Base-by-base conservation (phyloP, 768 basidiomycete species). In the Tephrocybe sp. region DNA sequence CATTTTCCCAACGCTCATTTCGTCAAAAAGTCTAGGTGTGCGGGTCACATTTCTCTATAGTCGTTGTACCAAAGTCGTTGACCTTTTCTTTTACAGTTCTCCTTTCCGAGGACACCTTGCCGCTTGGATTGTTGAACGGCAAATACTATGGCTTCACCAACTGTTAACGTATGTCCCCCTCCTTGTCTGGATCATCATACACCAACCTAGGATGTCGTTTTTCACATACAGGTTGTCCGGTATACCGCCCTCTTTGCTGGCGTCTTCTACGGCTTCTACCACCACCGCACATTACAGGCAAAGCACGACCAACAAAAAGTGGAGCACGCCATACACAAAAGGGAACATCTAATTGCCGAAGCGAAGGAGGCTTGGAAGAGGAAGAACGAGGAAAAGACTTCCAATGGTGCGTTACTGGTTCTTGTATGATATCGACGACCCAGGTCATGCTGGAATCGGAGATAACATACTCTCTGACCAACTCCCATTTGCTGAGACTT, bases 311-410 rank as follows among this genome's bases (percentile, higher is more conserved):
- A 81, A 52, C 80, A 87, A 57, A 90, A 88, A 69, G 77, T 84
- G 53, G 77, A 85, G 56, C 79, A 83, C 63, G 88, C 84, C 46
- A 70, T 82, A 37, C 86, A 91, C 61, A 80, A 79, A 57, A 75
- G 89, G 60, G 81, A 91, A 63, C 78, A 82, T 54, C 65, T 97
- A 64, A 80, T 97, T 67, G 77, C 78, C 55, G 80, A 95, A 64
- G 95, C 94, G 33, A 90, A 87, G 77, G 82, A 91, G 62, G 92
- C 91, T 53, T 98, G 88, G 80, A 86, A 81, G 71, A 88, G 84
- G 72, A 85, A 88, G 74, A 78, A 84, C 60, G 75, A 79, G 59
- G 70, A 61, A 21, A 82, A 80, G 60, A 73, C 65, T 58, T 72
- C 68, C 49, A 76, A 75, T 63, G 68, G 87, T 89, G 66, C 75